Evolutionary conservation across 2,329 filamentous ascomycete genomes (phyloP).

Genomic region (Aureobasidium namibiae): DNA sequence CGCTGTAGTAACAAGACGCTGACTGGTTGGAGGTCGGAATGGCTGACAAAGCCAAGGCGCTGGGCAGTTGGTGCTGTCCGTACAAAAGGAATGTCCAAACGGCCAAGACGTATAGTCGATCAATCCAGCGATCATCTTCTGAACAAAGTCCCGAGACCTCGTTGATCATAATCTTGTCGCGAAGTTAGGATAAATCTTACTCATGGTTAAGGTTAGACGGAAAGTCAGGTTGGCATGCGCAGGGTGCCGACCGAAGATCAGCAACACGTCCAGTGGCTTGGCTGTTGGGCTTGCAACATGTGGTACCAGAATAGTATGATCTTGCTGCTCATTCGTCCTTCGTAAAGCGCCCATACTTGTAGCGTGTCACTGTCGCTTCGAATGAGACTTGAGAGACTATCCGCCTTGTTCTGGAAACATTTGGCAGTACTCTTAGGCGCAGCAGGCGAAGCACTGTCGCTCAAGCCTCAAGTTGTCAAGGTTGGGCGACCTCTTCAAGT

Average conservation of each 20-base stretch:
- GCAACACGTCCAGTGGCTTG: constrained; percentile 6
- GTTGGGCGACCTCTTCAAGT: not conserved
- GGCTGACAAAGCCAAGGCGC: not conserved
- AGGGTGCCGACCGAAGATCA: not conserved
- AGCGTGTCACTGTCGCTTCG: not conserved
- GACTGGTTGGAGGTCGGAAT: not conserved
- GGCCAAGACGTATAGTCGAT: not conserved
- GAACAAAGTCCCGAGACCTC: not conserved
- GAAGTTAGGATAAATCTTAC: not conserved
- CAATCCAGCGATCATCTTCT: not conserved
- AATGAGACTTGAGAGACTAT: not conserved
- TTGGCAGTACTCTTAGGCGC: not conserved
- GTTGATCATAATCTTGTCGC: not conserved
- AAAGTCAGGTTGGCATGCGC: not conserved
- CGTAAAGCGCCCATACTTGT: not conserved
- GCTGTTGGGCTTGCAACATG: not conserved
- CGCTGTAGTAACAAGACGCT: not conserved
- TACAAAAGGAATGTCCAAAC: constrained; percentile 1
- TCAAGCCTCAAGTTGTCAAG: not conserved
- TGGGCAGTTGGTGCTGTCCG: not conserved
- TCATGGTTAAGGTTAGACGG: constrained; percentile 2
- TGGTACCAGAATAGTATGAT: constrained; percentile 4
- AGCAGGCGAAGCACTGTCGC: not conserved
- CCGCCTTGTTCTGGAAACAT: not conserved
- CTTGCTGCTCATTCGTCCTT: constrained; percentile 8